Conservation (phyloP, 1,139 yeast genomes). For the Debaryomycetaceae sp. region DNA sequence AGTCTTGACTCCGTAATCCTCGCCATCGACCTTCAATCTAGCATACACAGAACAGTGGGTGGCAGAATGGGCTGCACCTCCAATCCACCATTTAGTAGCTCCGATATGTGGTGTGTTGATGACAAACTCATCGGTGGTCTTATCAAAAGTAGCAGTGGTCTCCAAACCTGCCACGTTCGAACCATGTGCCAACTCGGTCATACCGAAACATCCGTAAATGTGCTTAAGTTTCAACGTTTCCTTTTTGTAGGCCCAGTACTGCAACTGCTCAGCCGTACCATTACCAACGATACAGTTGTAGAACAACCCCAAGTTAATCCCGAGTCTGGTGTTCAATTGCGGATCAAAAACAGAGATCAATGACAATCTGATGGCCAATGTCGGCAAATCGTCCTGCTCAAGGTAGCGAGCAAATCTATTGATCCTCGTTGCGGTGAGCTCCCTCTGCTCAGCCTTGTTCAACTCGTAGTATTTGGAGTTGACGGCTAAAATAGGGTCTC, state of each 20-base stretch:
- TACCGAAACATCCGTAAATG: slow-evolving; percentile 86
- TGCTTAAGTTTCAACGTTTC: slow-evolving; percentile 66
- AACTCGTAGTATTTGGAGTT: slow-evolving; percentile 35
- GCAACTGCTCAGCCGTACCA: slow-evolving; percentile 51
- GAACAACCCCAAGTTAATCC: slow-evolving; percentile 51
- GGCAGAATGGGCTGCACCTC: slow-evolving; percentile 94
- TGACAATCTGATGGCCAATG: slow-evolving; percentile 37
- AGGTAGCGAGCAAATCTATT: slow-evolving; percentile 36
- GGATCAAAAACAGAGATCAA: slow-evolving; percentile 48
- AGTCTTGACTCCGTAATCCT: slow-evolving; percentile 88
- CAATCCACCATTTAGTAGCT: slow-evolving; percentile 98
- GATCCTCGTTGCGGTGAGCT: slow-evolving; percentile 33
- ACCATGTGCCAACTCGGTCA: slow-evolving; percentile 95
- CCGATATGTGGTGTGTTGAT: slow-evolving; percentile 86
- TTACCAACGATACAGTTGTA: slow-evolving; percentile 46
- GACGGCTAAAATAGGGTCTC: slow-evolving; percentile 40
- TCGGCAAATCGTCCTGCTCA: slow-evolving; percentile 27
- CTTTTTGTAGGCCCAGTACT: slow-evolving; percentile 71
- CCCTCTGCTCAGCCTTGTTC: slow-evolving; percentile 35
- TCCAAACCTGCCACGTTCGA: slow-evolving; percentile 90
- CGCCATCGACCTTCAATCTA: slow-evolving; percentile 72
- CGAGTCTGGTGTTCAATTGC: slow-evolving; percentile 46
- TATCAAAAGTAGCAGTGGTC: slow-evolving; percentile 84
- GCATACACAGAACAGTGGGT: slow-evolving; percentile 83
- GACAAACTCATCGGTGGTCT: slow-evolving; percentile 59